Percentiles rank a stretch among this genome's conserved stretches.
Evolutionary conservation across 2,329 filamentous ascomycete genomes (phyloP).

Genomic region (Triangularia verruculosa): DNA sequence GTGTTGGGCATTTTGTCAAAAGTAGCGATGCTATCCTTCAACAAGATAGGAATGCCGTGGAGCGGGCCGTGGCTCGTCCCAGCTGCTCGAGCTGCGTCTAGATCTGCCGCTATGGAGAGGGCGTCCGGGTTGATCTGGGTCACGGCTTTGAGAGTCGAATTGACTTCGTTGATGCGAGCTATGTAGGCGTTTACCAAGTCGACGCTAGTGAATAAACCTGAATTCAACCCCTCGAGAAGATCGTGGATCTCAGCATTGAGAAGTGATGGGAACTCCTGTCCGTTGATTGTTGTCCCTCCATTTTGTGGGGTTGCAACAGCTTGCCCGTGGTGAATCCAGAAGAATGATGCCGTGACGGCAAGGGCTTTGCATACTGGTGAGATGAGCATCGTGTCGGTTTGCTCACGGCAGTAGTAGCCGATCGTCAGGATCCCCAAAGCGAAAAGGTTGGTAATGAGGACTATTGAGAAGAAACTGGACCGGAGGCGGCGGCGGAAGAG

Average conservation of each 20-base stretch:
- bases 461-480: not conserved
- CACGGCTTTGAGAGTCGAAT: slow-evolving; percentile 34
- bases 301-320: too few relatives aligned
- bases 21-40: slow-evolving; percentile 68
- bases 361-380: too few relatives aligned
- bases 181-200: slow-evolving; percentile 36
- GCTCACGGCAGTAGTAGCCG: too few relatives aligned
- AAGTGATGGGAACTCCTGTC: slow-evolving; percentile 32
- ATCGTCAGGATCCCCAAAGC: too few relatives aligned
- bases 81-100: slow-evolving; percentile 33
- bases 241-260: slow-evolving; percentile 36
- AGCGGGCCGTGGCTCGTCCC: slow-evolving; percentile 42
- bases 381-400: too few relatives aligned
- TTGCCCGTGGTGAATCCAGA: not conserved
- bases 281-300: too few relatives aligned
- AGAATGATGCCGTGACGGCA: too few relatives aligned
- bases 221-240: slow-evolving; percentile 33
- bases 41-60: slow-evolving; percentile 62
- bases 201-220: slow-evolving; percentile 35
- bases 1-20: slow-evolving; percentile 60
- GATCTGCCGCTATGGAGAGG: slow-evolving; percentile 34
- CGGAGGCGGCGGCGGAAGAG: too few relatives aligned
- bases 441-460: not conserved
- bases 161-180: slow-evolving; percentile 35
- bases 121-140: slow-evolving; percentile 40